Conservation (phyloP, 306 rosid species). For the Begonia fuchsioides region DNA sequence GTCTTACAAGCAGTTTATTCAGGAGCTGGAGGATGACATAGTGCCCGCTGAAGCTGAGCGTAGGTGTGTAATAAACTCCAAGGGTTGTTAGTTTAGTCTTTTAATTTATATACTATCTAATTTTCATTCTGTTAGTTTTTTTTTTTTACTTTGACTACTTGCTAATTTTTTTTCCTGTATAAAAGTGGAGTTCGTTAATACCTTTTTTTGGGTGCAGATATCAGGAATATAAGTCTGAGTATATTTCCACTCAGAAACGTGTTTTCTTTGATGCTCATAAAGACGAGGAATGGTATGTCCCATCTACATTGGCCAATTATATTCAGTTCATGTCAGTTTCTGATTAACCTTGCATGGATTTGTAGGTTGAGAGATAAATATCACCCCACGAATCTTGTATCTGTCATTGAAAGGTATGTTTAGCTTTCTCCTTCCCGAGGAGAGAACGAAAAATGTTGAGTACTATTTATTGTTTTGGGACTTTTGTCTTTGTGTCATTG, state of each 20-base stretch:
- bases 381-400: constrained; percentile 82
- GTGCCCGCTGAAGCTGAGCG: constrained; percentile 95
- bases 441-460: not conserved
- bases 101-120: not conserved
- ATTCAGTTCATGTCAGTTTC: not conserved
- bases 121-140: too few species aligned
- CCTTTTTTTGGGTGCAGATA: constrained; percentile 32
- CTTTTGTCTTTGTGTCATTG: too few species aligned
- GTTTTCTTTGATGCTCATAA: constrained; percentile 84
- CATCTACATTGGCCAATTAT: not conserved
- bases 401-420: constrained; percentile 75
- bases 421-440: constrained; percentile 7
- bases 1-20: constrained; percentile 97
- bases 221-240: constrained; percentile 90
- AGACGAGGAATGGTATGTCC: constrained; percentile 75
- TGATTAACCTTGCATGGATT: constrained; percentile 13
- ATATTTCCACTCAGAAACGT: constrained; percentile 82
- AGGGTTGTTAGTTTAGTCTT: constrained; percentile 8
- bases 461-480: too few species aligned
- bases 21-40: constrained; percentile 97
- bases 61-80: constrained; percentile 31
- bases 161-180: too few species aligned
- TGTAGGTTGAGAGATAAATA: constrained; percentile 90
- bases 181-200: too few species aligned
- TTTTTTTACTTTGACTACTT: too few species aligned